phyloP scores from a whole-genome alignment of 768 basidiomycete species.

The Mycena albidolilacea region DNA sequence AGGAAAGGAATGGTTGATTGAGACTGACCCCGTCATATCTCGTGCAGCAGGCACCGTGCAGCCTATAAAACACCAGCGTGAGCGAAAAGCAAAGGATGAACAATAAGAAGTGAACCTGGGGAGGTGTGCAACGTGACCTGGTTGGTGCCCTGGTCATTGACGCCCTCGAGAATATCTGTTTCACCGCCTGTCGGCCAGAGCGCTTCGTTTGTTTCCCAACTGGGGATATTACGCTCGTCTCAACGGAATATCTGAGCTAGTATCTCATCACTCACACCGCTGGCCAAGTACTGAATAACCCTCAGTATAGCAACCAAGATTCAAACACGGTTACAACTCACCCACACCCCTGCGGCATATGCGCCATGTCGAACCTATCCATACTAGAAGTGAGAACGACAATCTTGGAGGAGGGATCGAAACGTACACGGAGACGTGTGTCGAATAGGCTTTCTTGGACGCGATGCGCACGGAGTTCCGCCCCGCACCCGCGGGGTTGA shows the following conservation, averaged over 20 bases:
- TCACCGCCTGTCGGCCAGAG: conserved; percentile 52
- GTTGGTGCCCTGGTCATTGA: conserved; percentile 62
- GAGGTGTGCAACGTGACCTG: conserved; percentile 60
- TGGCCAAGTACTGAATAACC: conserved; percentile 50
- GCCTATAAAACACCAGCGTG: conserved; percentile 39
- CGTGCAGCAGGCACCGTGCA: conserved; percentile 63
- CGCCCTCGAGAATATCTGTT: conserved; percentile 60
- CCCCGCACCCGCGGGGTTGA: conserved; percentile 63
- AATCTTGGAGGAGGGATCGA: not conserved
- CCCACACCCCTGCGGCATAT: conserved; percentile 72
- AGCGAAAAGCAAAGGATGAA: not conserved
- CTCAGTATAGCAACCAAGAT: not conserved
- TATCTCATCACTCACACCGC: conserved; percentile 51
- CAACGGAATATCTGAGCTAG: too few species aligned
- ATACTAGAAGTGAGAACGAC: conserved; percentile 35
- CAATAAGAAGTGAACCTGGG: conserved; percentile 46
- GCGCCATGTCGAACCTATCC: conserved; percentile 58
- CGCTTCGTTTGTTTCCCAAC: conserved; percentile 65
- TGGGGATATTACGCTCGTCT: too few species aligned
- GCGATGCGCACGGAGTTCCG: conserved; percentile 68
- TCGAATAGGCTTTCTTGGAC: conserved; percentile 64
- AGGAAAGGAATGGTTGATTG: not conserved
- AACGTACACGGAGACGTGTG: conserved; percentile 66
- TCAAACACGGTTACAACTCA: conserved; percentile 39
- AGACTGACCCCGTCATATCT: conserved; percentile 58